These are phyloP conservation scores for Macroventuria anomochaeta DNA, from an alignment of 2,329 filamentous ascomycete genomes.

Conservation along the genomic window DNA sequence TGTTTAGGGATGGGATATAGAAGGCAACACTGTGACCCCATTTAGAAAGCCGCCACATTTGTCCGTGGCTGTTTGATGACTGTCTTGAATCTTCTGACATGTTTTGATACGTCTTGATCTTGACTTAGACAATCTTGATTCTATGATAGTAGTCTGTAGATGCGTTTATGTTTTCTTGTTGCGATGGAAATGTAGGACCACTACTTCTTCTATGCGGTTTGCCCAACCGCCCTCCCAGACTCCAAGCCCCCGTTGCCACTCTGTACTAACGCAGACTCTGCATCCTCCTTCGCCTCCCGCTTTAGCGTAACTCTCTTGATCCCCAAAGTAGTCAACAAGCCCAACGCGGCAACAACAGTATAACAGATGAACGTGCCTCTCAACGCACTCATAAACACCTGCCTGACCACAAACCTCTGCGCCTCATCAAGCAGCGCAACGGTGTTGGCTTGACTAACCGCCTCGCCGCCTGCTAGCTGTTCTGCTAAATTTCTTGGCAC, in stretches of 20 bases:
- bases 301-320: slow-evolving; percentile 42
- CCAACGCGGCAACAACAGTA: slow-evolving; percentile 49
- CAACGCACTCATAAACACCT: slow-evolving; percentile 52
- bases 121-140: no score
- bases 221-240: neutral
- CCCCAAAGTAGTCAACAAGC: slow-evolving; percentile 41
- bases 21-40: no score
- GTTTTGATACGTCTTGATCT: no score
- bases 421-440: slow-evolving; percentile 29
- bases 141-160: no score
- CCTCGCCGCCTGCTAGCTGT: slow-evolving; percentile 40
- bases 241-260: neutral
- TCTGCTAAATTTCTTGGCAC: slow-evolving; percentile 28
- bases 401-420: slow-evolving; percentile 50
- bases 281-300: neutral
- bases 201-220: no score
- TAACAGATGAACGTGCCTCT: slow-evolving; percentile 61
- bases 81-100: no score
- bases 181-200: no score
- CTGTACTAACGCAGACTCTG: neutral
- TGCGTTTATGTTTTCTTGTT: no score
- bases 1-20: no score
- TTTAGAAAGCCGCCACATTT: no score
- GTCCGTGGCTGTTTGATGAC: no score
- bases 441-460: slow-evolving; percentile 38